Evolutionary conservation across 352 stramenopile species (phyloP), one percentile per base, ranked within the genome.

Genomic region (Globisporangium echinulatum): DNA sequence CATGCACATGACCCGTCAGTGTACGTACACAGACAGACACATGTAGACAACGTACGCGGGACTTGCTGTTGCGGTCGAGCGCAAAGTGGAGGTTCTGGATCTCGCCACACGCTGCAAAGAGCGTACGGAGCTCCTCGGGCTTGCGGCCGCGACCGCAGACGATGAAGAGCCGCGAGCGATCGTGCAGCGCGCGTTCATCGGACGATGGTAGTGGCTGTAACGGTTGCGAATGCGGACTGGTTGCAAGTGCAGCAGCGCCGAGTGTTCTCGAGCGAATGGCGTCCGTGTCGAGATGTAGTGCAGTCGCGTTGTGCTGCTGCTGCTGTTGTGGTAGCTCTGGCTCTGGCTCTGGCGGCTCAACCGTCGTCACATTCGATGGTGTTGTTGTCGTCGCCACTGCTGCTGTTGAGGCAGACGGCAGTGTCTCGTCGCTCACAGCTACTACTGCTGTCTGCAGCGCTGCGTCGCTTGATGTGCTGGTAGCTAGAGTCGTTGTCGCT

Each of bases 11-110:
- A 33, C 2, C 25, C 25, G 25, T 33, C 25, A 33, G 25, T 33
- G 25, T 33, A 33, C 25, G 25, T 3, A 33, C 25, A 33, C 25
- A 33, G 46, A 37, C 14, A 5, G 46, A 36, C 8, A n/a, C 6
- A 9, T 4, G 7, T 36, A 14, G 4, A 13, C 5, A 50, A 61
- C 71, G 25, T 54, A 90, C 83, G 40, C 83, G 61, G 4, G 83
- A 92, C 51, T 88, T 88, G 72, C 85, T 79, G 56, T 77, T 89
- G 53, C 83, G 77, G 69, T 92, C 83, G 38, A 87, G 77, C 37
- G 81, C 83, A 17, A 92, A 50, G 52, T 90, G 77, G 47, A 90
- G 60, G 55, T 88, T 68, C 62, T 80, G 79, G 52, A 92, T 85
- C 15, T 69, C 49, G 10, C 83, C 83, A 42, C 75, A 90, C 4